Base-by-base conservation (phyloP, 176 grass and related monocot genomes). In the Dactylis glomerata region DNA sequence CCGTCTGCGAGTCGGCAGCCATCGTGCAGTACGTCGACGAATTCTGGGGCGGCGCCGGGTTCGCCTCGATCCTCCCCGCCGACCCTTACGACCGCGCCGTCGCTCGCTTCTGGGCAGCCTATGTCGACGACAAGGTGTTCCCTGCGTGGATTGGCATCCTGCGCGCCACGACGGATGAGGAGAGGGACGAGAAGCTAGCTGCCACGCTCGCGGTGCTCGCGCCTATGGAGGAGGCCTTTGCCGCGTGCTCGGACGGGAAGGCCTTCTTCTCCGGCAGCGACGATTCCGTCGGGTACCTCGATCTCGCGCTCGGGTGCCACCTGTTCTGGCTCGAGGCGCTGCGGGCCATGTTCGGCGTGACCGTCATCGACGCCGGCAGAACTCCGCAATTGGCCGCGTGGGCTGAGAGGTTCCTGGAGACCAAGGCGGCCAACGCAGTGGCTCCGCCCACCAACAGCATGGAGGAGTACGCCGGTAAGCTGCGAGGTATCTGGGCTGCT, bases 1-100 rank as follows among this genome's bases (percentile, higher is more conserved):
- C 90, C 27, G 41, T 42, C 41, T 62, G 68, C 38, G 68, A 71
- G 38, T 71, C 68, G 38, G 38, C 44, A 1, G 68, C 68, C 68
- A 44, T 71, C n/a, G 38, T 71, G n/a, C 37, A 71, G 68, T 71
- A 71, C 68, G 68, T 71, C 22, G 38, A 71, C 38, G 22, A 71
- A n/a, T 2, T 42, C n/a, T 71, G 68, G 68, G 12, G 5, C 10
- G 67, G 13, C 22, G 17, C 1, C 2, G 38, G 38, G 38, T 40
- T 40, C 44, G 37, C 67, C 37, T 15, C 67, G 11, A 6, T 42
- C 67, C 67, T 70, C 37, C 67, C 67, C 0, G 67, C 37, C 0
- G 67, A 70, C 12, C 67, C 37, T 2, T 70, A 70, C 22, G 10
- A 3, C 37, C 67, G 67, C 5, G 67, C 67, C n/a, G 37, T 70